These are phyloP conservation scores for Forsythia viridissima DNA, from an alignment of 257 asterid species.

Conservation along the genomic window DNA sequence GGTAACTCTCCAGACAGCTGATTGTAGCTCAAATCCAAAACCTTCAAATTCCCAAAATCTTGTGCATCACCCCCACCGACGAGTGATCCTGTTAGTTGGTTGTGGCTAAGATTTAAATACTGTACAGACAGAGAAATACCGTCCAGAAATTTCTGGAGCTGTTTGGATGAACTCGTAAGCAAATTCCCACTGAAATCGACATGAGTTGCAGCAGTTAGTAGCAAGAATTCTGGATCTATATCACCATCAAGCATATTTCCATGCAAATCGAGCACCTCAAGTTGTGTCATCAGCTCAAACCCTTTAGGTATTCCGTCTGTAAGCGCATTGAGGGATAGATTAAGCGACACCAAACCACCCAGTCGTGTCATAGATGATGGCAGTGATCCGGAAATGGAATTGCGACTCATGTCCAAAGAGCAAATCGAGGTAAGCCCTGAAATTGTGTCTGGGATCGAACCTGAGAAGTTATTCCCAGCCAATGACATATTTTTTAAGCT, in stretches of 20 bases:
- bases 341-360: conserved; percentile 60
- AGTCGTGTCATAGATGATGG: conserved; percentile 61
- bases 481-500: conserved; percentile 68
- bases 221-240: conserved; percentile 61
- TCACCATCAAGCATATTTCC: conserved; percentile 81
- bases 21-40: conserved; percentile 89
- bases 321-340: conserved; percentile 68
- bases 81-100: conserved; percentile 68
- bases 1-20: conserved; percentile 88
- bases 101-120: conserved; percentile 76
- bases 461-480: conserved; percentile 85
- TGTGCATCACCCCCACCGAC: conserved; percentile 60
- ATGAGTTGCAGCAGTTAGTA: conserved; percentile 67
- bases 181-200: conserved; percentile 83
- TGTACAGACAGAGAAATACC: conserved; percentile 66
- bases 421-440: conserved; percentile 60
- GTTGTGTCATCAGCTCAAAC: conserved; percentile 67
- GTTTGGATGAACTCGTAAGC: conserved; percentile 48
- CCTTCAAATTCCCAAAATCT: conserved; percentile 69
- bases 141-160: conserved; percentile 41
- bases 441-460: conserved; percentile 67
- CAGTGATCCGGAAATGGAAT: conserved; percentile 64
- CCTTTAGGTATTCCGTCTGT: conserved; percentile 71
- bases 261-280: conserved; percentile 77
- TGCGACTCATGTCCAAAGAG: conserved; percentile 71